Conservation (phyloP, 345 rosid species). For the Populus simonii region DNA sequence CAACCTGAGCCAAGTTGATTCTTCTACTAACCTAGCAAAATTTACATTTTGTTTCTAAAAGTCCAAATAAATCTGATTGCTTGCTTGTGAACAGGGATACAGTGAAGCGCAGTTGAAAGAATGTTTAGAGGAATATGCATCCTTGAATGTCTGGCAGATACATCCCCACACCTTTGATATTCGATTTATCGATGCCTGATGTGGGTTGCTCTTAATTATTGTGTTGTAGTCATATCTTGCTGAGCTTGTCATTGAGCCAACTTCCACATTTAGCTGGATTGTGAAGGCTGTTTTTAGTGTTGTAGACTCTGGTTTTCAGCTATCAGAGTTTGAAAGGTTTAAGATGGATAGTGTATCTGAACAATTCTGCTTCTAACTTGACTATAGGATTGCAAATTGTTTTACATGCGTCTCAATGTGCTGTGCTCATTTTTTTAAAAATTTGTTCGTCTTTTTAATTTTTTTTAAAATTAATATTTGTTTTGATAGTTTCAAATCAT, state of each 20-base stretch:
- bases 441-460: too few species aligned
- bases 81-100: slow-evolving; percentile 67
- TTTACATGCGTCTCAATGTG: too few species aligned
- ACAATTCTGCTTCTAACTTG: too few species aligned
- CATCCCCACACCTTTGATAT: slow-evolving; percentile 89
- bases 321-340: not conserved
- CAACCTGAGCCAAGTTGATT: not conserved
- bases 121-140: slow-evolving; percentile 95
- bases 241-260: not conserved
- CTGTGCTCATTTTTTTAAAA: too few species aligned
- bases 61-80: not conserved
- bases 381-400: too few species aligned
- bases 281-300: not conserved
- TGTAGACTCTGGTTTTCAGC: not conserved
- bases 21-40: not conserved
- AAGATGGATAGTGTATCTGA: not conserved
- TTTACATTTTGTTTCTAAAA: not conserved
- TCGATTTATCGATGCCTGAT: slow-evolving; percentile 72
- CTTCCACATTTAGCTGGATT: not conserved
- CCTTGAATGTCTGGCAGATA: slow-evolving; percentile 95
- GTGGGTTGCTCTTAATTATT: slow-evolving; percentile 3
- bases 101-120: slow-evolving; percentile 98
- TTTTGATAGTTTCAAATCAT: too few species aligned
- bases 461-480: too few species aligned
- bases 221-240: not conserved